Conservation (phyloP, 2,329 filamentous ascomycete species). For the Cladophialophora immunda region DNA sequence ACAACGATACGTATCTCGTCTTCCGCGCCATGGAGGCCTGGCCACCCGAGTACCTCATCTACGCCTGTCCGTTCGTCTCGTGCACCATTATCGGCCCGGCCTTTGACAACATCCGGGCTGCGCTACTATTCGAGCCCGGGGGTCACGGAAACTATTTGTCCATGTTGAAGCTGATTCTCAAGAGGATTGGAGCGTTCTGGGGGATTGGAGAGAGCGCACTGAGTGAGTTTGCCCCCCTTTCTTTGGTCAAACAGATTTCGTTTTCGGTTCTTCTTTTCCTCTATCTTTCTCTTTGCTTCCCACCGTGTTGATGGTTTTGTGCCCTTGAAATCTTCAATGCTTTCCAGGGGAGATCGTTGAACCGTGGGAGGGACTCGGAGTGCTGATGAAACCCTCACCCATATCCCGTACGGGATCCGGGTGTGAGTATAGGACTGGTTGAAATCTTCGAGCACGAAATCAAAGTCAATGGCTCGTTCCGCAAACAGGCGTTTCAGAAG, state of each 20-base stretch:
- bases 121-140: conserved; percentile 9
- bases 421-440: conserved; percentile 1
- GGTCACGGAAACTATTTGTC: not conserved
- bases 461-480: conserved; percentile 12
- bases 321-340: not conserved
- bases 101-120: conserved; percentile 12
- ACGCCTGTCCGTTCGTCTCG: conserved; percentile 17
- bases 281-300: not conserved
- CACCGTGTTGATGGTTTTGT: not conserved
- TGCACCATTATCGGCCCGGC: conserved; percentile 21
- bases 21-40: conserved; percentile 24
- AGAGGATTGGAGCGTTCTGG: conserved; percentile 11
- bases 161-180: conserved; percentile 17
- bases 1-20: conserved; percentile 19
- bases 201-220: conserved; percentile 4
- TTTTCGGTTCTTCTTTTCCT: not conserved
- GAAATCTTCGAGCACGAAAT: conserved; percentile 12
- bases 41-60: conserved; percentile 18
- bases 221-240: not conserved
- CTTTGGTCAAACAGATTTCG: not conserved
- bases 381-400: not conserved
- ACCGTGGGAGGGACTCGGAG: not conserved
- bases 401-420: not conserved
- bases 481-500: conserved; percentile 9
- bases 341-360: not conserved